Evolutionary conservation across 164 flowering plant species (phyloP).

Genomic region (Vitis labrusca): DNA sequence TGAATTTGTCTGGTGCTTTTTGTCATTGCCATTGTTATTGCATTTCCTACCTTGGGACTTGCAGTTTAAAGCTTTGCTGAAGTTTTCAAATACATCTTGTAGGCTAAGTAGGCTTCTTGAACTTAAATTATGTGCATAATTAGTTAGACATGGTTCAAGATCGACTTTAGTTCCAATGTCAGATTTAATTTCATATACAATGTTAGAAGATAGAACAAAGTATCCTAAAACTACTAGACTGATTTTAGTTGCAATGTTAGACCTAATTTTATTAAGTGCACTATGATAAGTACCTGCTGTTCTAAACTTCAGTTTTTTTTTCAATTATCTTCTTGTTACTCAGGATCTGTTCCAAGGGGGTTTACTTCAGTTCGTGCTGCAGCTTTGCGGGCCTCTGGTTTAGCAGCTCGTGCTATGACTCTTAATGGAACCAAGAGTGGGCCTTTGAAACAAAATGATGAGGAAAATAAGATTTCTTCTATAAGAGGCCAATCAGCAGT

Average conservation of each 20-base stretch:
- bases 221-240: too few species aligned
- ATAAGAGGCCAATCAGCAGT: conserved; percentile 2
- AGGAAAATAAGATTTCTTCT: conserved; percentile 12
- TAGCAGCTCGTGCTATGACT: conserved; percentile 39
- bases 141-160: not conserved
- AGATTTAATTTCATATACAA: not conserved
- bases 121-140: not conserved
- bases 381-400: conserved; percentile 52
- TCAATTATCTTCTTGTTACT: conserved; percentile 8
- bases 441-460: conserved; percentile 15
- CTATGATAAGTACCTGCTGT: too few species aligned
- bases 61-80: not conserved
- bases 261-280: too few species aligned
- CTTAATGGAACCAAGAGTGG: conserved; percentile 9
- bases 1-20: not conserved
- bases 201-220: too few species aligned
- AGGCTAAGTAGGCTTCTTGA: not conserved
- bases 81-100: not conserved
- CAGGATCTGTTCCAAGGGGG: conserved; percentile 36
- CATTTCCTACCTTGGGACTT: not conserved
- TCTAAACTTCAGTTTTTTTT: too few species aligned
- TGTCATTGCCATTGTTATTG: not conserved
- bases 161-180: too few species aligned
- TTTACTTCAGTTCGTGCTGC: conserved; percentile 57
- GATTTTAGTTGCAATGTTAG: too few species aligned